Conservation (phyloP, 352 stramenopile species). For the Globisporangium spinosum region DNA sequence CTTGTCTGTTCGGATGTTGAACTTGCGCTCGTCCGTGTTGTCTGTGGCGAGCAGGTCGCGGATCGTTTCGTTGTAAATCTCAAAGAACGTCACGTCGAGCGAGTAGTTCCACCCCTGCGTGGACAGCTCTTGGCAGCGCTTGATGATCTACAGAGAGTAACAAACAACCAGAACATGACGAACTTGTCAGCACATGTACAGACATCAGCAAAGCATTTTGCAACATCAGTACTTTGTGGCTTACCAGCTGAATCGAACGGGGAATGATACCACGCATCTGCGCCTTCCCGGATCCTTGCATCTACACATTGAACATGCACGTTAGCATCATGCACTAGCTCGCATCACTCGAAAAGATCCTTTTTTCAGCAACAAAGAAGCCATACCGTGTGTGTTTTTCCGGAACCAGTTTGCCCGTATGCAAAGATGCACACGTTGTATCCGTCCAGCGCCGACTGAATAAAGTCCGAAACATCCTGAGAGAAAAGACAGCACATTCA, state of each 20-base stretch:
- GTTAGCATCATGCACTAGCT: background rate
- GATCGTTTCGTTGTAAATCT: slow-evolving; percentile 99
- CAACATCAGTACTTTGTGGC: background rate
- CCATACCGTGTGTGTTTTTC: slow-evolving; percentile 94
- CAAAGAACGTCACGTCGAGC: slow-evolving; percentile 97
- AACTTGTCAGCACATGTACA: background rate
- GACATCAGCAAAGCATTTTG: background rate
- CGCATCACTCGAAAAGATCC: background rate
- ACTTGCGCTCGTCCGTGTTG: slow-evolving; percentile 47
- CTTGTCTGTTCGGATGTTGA: slow-evolving; percentile 78
- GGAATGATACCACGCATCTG: slow-evolving; percentile 98
- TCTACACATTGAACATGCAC: slow-evolving; percentile 34
- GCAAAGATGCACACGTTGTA: slow-evolving; percentile 99
- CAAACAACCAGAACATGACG: background rate
- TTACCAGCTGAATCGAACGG: slow-evolving; percentile 89
- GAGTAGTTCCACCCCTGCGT: slow-evolving; percentile 94
- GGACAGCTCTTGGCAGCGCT: slow-evolving; percentile 57
- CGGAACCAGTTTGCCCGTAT: slow-evolving; percentile 96
- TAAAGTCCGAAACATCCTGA: slow-evolving; percentile 84
- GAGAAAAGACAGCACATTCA: slow-evolving; percentile 3
- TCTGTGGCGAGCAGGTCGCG: slow-evolving; percentile 92
- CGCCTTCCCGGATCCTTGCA: slow-evolving; percentile 95
- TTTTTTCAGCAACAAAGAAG: background rate
- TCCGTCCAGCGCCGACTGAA: slow-evolving; percentile 94
- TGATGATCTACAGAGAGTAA: slow-evolving; percentile 57